Evolutionary conservation across 257 asterid genomes (phyloP), one percentile per base, ranked within the genome.

Genomic region (Haberlea rhodopensis): DNA sequence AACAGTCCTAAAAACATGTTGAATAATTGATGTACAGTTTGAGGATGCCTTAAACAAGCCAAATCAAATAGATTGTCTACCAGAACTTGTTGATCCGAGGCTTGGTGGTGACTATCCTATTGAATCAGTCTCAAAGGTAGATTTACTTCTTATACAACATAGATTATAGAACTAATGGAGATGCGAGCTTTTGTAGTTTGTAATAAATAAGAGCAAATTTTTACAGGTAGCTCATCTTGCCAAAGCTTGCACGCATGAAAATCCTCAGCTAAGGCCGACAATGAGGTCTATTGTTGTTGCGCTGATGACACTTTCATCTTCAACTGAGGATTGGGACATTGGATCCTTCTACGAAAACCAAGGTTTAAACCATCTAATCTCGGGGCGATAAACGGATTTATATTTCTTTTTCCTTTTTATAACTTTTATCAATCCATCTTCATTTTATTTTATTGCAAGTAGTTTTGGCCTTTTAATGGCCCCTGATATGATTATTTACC

Each of bases 271-370:
- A 16, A 81, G 98, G 75, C 97, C 98, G 46, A 89, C 85, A 64
- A 91, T 89, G 97, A 81, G 98, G 62, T 85, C 96, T 5, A 81
- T 89, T 64, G 98, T 89, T 19, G 95, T 89, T 26, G 90, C 96
- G 21, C 75, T 91, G 2, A 91, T 89, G 98, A 91, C 98, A 53
- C 66, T 89, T 0, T 89, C 96, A 32, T 88, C 98, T 57, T 76
- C 95, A 24, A 69, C 85, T 19, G 95, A 81, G 83, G 92, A 87
- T 75, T 91, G 98, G 92, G 91, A 89, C 65, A 80, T 88, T 52
- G 95, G 86, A 45, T 76, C 95, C 19, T 87, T 85, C 51, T 88
- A 83, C 64, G 87, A 89, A 67, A 85, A 87, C 68, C 95, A 83
- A 52, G 96, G 87, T 8, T 75, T 88, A 11, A 81, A 67, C 28